Conservation (phyloP, 441 rosid genomes). For the Macaranga tanarius region DNA sequence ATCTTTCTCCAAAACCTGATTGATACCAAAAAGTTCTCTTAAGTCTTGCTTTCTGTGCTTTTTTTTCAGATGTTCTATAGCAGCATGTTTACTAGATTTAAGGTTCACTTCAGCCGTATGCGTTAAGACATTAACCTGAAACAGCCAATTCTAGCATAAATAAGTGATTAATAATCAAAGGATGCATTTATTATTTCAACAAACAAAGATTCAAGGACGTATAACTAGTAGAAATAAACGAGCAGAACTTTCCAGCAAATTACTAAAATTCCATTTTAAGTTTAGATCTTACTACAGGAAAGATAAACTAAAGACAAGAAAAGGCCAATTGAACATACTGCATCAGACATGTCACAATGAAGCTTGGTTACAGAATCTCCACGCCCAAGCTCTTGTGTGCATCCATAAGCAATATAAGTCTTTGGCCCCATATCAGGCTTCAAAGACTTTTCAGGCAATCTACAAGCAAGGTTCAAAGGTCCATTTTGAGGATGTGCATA, state of each 20-base stretch:
- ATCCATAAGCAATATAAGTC: slow-evolving; percentile 83
- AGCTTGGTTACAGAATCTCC: slow-evolving; percentile 95
- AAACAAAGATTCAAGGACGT: not conserved
- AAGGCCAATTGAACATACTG: slow-evolving; percentile 42
- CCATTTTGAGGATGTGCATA: slow-evolving; percentile 76
- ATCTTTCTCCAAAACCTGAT: slow-evolving; percentile 23
- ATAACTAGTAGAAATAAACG: not conserved
- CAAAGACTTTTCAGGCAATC: slow-evolving; percentile 50
- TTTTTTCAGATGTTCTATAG: slow-evolving; percentile 38
- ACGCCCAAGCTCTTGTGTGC: slow-evolving; percentile 74
- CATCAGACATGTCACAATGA: slow-evolving; percentile 97
- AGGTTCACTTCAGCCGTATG: slow-evolving; percentile 49
- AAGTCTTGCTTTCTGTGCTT: slow-evolving; percentile 59
- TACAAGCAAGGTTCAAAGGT: slow-evolving; percentile 58
- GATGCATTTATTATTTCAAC: not conserved
- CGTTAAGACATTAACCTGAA: slow-evolving; percentile 47
- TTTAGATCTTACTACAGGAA: not conserved
- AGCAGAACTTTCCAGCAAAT: not conserved
- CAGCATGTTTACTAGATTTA: not conserved
- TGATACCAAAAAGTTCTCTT: slow-evolving; percentile 42
- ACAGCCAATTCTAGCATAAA: slow-evolving; percentile 16
- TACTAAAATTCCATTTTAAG: not conserved
- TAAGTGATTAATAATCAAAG: not conserved
- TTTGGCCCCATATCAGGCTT: slow-evolving; percentile 97
- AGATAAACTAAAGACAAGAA: not conserved